These are phyloP conservation scores for Neopestalotiopsis clavispora DNA, from an alignment of 2,329 filamentous ascomycete genomes.

Conservation along the genomic window DNA sequence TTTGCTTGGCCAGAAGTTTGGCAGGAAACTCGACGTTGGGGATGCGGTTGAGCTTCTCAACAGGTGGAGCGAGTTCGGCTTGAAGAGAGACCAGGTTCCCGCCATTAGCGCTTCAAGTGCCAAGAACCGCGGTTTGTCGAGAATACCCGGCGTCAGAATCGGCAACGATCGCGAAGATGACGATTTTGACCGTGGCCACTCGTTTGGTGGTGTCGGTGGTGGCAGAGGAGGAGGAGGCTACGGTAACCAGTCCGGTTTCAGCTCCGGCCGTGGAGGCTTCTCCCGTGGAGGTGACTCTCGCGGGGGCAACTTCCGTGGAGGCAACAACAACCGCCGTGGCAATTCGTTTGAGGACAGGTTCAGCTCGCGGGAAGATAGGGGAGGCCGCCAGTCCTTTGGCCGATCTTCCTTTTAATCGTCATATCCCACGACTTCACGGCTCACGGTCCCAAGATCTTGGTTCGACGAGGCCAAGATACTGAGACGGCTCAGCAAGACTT, in stretches of 20 bases:
- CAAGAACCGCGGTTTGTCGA: constrained; percentile 29
- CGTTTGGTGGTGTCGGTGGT: constrained; percentile 7
- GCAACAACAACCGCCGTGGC: neutral
- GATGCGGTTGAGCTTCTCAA: constrained; percentile 56
- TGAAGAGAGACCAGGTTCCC: constrained; percentile 58
- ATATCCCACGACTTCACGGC: neutral
- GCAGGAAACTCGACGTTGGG: constrained; percentile 39
- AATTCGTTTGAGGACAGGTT: neutral
- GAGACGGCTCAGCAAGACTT: neutral
- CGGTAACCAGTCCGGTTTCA: constrained; percentile 14
- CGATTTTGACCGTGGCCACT: neutral
- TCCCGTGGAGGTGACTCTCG: neutral
- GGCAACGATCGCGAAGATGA: constrained; percentile 23
- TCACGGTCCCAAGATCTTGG: neutral
- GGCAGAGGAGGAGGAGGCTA: constrained; percentile 16
- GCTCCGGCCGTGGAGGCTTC: constrained; percentile 13
- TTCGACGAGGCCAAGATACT: neutral
- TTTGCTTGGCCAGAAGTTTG: constrained; percentile 56
- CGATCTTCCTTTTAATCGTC: neutral
- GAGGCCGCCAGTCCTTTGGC: neutral
- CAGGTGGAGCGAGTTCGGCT: constrained; percentile 53
- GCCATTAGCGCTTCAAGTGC: constrained; percentile 32
- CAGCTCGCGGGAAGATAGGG: neutral
- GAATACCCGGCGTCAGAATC: constrained; percentile 32
- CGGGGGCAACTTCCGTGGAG: neutral